phyloP scores from a whole-genome alignment of 441 rosid species.

The Oxalis stricta region DNA sequence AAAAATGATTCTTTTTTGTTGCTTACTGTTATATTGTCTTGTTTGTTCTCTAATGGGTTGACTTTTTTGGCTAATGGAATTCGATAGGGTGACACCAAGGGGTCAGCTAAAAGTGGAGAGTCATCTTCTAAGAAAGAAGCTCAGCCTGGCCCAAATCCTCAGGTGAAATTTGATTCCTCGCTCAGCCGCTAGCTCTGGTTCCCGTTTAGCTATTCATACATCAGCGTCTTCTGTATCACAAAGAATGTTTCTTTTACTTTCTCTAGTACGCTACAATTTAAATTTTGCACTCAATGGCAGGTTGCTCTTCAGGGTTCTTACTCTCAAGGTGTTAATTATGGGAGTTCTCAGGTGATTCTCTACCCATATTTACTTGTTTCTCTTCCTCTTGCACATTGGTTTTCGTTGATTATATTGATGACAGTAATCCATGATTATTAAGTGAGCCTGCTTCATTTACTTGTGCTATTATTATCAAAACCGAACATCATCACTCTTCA shows the following conservation, averaged over 20 bases:
- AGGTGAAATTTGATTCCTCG: conserved; percentile 24
- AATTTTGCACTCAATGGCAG: too few species aligned
- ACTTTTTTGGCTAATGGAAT: conserved; percentile 4
- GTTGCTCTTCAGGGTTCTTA: conserved; percentile 59
- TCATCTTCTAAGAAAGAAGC: conserved; percentile 48
- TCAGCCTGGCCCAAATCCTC: conserved; percentile 40
- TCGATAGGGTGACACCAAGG: conserved; percentile 67
- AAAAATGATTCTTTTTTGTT: neutral
- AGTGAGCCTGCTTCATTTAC: too few species aligned
- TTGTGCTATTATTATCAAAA: too few species aligned
- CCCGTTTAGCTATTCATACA: neutral
- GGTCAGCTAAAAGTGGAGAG: conserved; percentile 63
- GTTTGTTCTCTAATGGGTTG: neutral
- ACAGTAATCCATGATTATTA: too few species aligned
- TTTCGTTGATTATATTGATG: neutral
- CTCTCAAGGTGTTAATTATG: conserved; percentile 43
- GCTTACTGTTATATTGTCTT: conserved; percentile 2
- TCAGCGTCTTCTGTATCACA: too few species aligned
- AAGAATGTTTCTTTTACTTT: too few species aligned
- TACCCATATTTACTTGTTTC: conserved; percentile 8
- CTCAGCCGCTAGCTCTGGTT: neutral
- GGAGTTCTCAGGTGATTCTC: conserved; percentile 60
- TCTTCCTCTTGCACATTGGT: neutral
- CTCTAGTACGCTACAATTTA: too few species aligned
- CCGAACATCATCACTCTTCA: too few species aligned